Evolutionary conservation across 768 basidiomycete species (phyloP).

Genomic region (Hygrophoropsis aurantiaca): DNA sequence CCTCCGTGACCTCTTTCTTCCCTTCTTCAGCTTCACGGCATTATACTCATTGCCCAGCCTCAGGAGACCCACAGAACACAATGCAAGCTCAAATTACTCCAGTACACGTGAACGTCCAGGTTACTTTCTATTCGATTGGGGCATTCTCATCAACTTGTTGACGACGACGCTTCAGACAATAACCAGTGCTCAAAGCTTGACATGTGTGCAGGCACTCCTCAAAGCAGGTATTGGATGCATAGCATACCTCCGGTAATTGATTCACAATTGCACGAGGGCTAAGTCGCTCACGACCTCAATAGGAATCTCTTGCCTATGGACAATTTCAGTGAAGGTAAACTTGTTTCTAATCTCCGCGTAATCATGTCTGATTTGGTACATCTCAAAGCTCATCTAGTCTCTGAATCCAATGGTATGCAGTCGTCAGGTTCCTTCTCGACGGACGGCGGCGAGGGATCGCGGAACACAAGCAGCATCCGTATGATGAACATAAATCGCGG

Average conservation of each 20-base stretch:
- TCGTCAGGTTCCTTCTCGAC: conserved; percentile 37
- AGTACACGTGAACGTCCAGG: conserved; percentile 23
- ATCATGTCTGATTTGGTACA: not conserved
- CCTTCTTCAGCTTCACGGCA: not conserved
- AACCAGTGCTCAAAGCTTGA: conserved; percentile 59
- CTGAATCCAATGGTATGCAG: conserved; percentile 25
- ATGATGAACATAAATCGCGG: conserved; percentile 76
- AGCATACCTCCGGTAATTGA: conserved; percentile 63
- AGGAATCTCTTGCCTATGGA: conserved; percentile 79
- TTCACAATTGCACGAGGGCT: conserved; percentile 5
- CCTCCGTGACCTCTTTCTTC: conserved; percentile 1
- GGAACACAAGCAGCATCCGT: conserved; percentile 62
- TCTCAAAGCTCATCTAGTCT: conserved; percentile 26
- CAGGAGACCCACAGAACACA: not conserved
- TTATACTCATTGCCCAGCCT: not conserved
- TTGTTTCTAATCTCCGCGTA: not conserved
- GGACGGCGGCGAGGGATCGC: conserved; percentile 32
- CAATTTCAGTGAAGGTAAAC: conserved; percentile 68
- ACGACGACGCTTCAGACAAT: conserved; percentile 38
- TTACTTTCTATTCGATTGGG: conserved; percentile 1
- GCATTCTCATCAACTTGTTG: not conserved
- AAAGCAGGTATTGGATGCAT: conserved; percentile 75
- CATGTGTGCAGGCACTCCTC: conserved; percentile 70
- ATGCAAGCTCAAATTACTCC: conserved; percentile 26
- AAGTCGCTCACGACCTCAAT: conserved; percentile 5